Evolutionary conservation across 495 filamentous ascomycete genomes (phyloP).

Genomic region (Penicillium ochrochloron): DNA sequence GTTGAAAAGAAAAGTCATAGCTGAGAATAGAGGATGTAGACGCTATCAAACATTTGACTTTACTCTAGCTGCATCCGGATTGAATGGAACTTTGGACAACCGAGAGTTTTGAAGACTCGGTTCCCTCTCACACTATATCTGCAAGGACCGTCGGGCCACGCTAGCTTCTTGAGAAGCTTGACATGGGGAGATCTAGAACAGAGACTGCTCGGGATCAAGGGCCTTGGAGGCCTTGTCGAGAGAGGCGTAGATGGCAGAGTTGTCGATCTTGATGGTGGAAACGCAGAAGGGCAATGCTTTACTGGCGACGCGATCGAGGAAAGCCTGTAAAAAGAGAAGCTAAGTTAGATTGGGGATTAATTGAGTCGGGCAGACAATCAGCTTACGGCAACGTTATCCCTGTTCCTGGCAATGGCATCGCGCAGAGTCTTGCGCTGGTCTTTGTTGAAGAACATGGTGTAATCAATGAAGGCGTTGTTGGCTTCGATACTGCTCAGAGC

Average conservation of each 20-base stretch:
- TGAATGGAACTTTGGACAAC: not conserved
- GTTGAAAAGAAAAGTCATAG: not conserved
- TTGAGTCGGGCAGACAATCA: not conserved
- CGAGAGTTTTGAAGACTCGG: not conserved
- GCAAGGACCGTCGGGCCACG: not conserved
- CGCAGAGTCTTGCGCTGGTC: conserved; percentile 1
- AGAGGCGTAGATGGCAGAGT: not conserved
- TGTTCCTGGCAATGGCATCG: not conserved
- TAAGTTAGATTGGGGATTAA: not conserved
- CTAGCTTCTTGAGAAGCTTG: not conserved
- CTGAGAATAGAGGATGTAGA: not conserved
- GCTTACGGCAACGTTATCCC: conserved; percentile 1
- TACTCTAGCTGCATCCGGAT: not conserved
- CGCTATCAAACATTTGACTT: not conserved
- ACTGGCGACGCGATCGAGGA: conserved; percentile 4
- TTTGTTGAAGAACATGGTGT: not conserved
- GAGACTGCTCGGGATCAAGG: not conserved
- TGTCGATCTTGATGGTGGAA: conserved; percentile 6
- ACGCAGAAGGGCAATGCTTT: not conserved
- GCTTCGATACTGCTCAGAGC: conserved; percentile 5
- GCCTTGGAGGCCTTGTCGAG: conserved; percentile 5
- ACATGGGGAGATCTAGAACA: not conserved
- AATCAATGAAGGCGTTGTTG: not conserved
- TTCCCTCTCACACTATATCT: not conserved
- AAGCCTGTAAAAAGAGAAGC: not conserved